Base-by-base conservation (phyloP, 306 rosid species). In the Arachis stenosperma region DNA sequence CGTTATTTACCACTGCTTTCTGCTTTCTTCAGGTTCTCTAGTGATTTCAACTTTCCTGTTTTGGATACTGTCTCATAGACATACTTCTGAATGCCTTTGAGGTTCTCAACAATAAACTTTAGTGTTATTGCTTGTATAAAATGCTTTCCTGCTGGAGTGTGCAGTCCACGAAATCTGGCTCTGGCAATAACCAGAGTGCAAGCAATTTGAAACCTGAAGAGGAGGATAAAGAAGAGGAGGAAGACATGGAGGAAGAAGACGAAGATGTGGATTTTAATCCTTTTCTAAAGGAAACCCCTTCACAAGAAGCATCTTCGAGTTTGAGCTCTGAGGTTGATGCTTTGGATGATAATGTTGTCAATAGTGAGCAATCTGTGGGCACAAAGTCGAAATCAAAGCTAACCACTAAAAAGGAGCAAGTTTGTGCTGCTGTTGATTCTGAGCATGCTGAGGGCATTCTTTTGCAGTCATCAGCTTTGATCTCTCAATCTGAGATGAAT, bases 301-400 rank as follows among this genome's bases (percentile, higher is more conserved):
- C 88, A 5, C 88, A 79, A 2, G 97, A 90, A 86, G 96, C 97
- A 67, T 89, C 93, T 43, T 93, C 93, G 14, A 91, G 97, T 81
- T 82, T 89, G 85, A 93, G 97, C 84, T 90, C 96, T 41, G 98
- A 82, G 79, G 82, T 77, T 69, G 97, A 88, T 72, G 94, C 88
- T 78, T 81, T 89, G 68, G 88, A 88, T 74, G 85, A 86, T 43
- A 84, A 79, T 79, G 85, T 72, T 60, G 85, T 82, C 65, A 78
- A 72, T 46, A 81, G 84, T 67, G 73, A 75, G 54, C 40, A 59
- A 65, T 74, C 75, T 46, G 64, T 71, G 17, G 84, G 68, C 44
- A 55, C 62, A 72, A 80, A 85, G 70, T 59, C 46, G 4, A 33
- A 33, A 33, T 71, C 84, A 50, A 82, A 67, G 29, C 43, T 39